Percentiles rank a stretch among this genome's conserved stretches.
phyloP scores from a whole-genome alignment of 2,329 filamentous ascomycete genomes.

The Penicillium sclerotigenum region DNA sequence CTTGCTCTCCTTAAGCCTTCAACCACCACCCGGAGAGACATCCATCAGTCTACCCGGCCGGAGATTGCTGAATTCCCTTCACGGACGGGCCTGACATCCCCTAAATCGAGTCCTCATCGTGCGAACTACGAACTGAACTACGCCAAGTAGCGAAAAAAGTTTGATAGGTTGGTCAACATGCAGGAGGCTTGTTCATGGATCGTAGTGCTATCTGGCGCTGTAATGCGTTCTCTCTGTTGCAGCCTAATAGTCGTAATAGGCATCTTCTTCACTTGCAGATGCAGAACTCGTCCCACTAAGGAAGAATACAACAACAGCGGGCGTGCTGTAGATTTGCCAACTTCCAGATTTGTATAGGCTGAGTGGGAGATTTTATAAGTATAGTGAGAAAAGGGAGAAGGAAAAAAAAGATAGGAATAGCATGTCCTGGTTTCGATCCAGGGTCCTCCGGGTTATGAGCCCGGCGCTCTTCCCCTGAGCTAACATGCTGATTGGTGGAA shows the following conservation, averaged over 20 bases:
- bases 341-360: neutral
- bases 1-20: neutral
- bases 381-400: neutral
- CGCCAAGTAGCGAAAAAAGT: neutral
- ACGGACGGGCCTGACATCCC: neutral
- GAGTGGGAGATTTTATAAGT: neutral
- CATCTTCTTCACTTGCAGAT: neutral
- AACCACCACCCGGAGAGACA: no score
- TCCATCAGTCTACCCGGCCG: neutral
- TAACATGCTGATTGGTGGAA: slow-evolving; percentile 41
- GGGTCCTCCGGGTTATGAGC: slow-evolving; percentile 45
- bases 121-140: neutral
- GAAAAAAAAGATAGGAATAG: neutral
- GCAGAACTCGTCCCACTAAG: neutral
- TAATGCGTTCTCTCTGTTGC: neutral
- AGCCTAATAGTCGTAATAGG: neutral
- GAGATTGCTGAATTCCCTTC: no score
- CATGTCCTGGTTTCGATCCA: slow-evolving; percentile 4
- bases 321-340: neutral
- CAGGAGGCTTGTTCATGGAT: no score
- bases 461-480: slow-evolving; percentile 48
- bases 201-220: no score
- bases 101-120: neutral
- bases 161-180: no score
- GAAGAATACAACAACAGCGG: neutral